These are phyloP conservation scores for Trichosporon coremiiforme DNA, from an alignment of 1,284 basidiomycete species.

Conservation along the genomic window DNA sequence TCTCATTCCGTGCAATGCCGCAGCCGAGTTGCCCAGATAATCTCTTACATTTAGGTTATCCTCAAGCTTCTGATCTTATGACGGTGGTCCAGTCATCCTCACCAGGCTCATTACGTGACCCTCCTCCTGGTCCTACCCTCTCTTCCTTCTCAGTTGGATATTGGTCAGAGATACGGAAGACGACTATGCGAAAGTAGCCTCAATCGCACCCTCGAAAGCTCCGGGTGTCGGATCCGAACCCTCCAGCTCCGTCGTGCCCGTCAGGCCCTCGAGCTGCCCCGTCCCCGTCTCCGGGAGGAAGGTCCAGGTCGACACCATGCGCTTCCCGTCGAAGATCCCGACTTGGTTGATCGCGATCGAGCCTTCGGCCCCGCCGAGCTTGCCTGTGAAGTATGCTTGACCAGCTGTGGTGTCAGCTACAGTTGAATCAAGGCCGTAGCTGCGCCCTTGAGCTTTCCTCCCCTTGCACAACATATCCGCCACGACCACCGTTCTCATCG, in stretches of 20 bases:
- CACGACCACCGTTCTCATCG: no score
- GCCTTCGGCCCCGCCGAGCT: neutral
- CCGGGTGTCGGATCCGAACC: conserved; percentile 7
- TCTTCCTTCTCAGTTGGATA: no score
- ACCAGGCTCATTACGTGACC: no score
- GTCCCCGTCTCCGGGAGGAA: conserved; percentile 13
- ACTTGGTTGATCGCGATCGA: conserved; percentile 18
- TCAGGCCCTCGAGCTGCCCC: conserved; percentile 10
- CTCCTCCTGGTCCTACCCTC: no score
- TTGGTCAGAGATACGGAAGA: neutral
- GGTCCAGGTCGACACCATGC: conserved; percentile 14
- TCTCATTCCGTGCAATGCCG: neutral
- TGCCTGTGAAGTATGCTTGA: conserved; percentile 16
- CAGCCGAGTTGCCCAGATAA: no score
- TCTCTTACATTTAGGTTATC: no score
- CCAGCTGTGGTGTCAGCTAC: conserved; percentile 4
- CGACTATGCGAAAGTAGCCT: neutral
- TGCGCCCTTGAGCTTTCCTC: no score
- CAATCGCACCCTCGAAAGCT: neutral
- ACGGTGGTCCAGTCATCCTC: no score
- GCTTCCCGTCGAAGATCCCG: conserved; percentile 13
- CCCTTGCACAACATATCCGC: no score
- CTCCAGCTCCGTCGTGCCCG: neutral
- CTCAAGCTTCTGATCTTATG: no score
- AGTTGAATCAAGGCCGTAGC: no score